Evolutionary conservation across 345 rosid genomes (phyloP).

Genomic region (Aegle marmelos): DNA sequence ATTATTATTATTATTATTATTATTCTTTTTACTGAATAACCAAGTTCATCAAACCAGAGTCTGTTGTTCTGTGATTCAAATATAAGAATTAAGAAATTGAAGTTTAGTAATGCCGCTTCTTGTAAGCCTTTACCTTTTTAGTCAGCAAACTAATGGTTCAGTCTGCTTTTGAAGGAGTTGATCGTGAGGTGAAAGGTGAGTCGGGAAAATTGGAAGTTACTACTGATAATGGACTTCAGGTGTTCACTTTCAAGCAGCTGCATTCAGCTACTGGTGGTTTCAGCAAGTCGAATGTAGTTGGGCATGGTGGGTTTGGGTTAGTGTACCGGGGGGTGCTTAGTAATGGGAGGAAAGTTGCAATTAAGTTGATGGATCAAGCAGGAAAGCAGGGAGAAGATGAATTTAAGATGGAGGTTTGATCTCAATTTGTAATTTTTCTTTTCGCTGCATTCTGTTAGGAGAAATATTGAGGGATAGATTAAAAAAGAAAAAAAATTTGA

Average conservation of each 20-base stretch:
- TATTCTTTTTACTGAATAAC: not conserved
- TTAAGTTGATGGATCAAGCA: slow-evolving; percentile 78
- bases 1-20: no score
- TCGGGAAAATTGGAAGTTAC: slow-evolving; percentile 28
- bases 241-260: slow-evolving; percentile 78
- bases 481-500: not conserved
- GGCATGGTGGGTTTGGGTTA: slow-evolving; percentile 81
- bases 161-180: slow-evolving; percentile 38
- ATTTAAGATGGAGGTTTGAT: slow-evolving; percentile 77
- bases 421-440: not conserved
- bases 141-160: not conserved
- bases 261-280: slow-evolving; percentile 86
- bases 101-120: not conserved
- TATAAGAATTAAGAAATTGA: not conserved
- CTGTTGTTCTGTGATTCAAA: not conserved
- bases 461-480: not conserved
- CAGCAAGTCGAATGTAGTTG: slow-evolving; percentile 87
- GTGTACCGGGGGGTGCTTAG: slow-evolving; percentile 69
- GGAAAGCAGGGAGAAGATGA: slow-evolving; percentile 97
- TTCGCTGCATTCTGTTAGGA: not conserved
- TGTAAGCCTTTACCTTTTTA: no score
- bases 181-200: slow-evolving; percentile 49
- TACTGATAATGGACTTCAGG: slow-evolving; percentile 54
- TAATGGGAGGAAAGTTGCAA: slow-evolving; percentile 69
- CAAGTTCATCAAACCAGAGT: no score